These are phyloP conservation scores for Gossypium longicalyx DNA, from an alignment of 345 rosid genomes.

Conservation along the genomic window DNA sequence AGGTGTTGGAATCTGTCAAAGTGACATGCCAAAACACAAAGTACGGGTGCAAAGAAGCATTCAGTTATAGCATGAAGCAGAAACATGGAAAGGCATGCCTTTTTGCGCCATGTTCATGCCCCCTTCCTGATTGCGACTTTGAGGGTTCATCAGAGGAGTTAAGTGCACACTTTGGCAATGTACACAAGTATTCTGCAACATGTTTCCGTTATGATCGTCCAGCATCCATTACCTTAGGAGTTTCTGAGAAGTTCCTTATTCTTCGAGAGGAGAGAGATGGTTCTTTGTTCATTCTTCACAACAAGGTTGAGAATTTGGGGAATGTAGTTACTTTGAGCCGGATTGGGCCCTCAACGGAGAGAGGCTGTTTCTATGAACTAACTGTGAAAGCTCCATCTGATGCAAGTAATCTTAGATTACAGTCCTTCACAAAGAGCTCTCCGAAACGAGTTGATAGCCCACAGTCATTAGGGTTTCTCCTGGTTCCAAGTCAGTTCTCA, in stretches of 20 bases:
- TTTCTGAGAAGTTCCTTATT: constrained; percentile 17
- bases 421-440: constrained; percentile 15
- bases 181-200: constrained; percentile 30
- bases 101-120: constrained; percentile 52
- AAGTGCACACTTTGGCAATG: constrained; percentile 27
- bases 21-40: constrained; percentile 39
- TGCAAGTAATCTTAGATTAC: constrained; percentile 15
- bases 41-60: constrained; percentile 41
- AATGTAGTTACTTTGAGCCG: constrained; percentile 26
- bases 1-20: constrained; percentile 43
- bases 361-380: constrained; percentile 20
- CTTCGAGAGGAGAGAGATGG: constrained; percentile 27
- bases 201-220: constrained; percentile 7
- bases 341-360: constrained; percentile 19
- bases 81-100: constrained; percentile 43
- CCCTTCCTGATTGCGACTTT: constrained; percentile 37
- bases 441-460: background rate
- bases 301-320: constrained; percentile 11
- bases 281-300: constrained; percentile 28
- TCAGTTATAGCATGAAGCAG: constrained; percentile 27
- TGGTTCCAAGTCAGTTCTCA: constrained; percentile 27
- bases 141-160: constrained; percentile 37
- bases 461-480: constrained; percentile 19
- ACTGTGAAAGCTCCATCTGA: background rate
- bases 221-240: constrained; percentile 9